Evolutionary conservation across 1,139 yeast genomes (phyloP).

Genomic region (Pichia sp.): DNA sequence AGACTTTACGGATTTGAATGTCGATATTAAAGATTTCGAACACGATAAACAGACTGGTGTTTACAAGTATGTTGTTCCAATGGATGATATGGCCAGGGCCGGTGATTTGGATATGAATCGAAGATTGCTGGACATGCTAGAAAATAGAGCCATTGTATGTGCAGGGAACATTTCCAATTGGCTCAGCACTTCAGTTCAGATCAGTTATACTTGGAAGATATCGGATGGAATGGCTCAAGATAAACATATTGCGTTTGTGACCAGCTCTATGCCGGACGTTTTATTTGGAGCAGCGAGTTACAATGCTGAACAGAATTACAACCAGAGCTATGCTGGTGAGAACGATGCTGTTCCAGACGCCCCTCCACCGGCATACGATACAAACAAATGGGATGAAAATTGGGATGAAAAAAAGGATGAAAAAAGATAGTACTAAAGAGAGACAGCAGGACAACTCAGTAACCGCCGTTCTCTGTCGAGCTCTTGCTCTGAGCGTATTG

Average conservation of each 20-base stretch:
- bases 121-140: slow-evolving; percentile 8
- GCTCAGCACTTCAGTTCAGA: neutral
- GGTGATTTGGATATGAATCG: slow-evolving; percentile 11
- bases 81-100: neutral
- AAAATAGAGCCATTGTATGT: slow-evolving; percentile 3
- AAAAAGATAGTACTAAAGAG: no score
- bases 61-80: slow-evolving; percentile 8
- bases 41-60: slow-evolving; percentile 4
- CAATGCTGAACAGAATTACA: no score
- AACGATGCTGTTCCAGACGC: no score
- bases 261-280: slow-evolving; percentile 9
- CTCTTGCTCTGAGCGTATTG: neutral
- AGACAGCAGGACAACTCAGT: no score
- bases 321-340: no score
- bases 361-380: no score
- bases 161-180: slow-evolving; percentile 11
- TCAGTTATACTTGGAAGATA: slow-evolving; percentile 7
- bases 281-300: slow-evolving; percentile 3
- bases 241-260: slow-evolving; percentile 3
- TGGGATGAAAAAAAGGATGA: no score
- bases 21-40: slow-evolving; percentile 16
- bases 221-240: slow-evolving; percentile 9
- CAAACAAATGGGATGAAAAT: no score
- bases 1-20: slow-evolving; percentile 9
- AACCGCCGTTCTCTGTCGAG: neutral